Base-by-base conservation (phyloP, 176 grass and related monocot species). In the Elaeis guineensis region DNA sequence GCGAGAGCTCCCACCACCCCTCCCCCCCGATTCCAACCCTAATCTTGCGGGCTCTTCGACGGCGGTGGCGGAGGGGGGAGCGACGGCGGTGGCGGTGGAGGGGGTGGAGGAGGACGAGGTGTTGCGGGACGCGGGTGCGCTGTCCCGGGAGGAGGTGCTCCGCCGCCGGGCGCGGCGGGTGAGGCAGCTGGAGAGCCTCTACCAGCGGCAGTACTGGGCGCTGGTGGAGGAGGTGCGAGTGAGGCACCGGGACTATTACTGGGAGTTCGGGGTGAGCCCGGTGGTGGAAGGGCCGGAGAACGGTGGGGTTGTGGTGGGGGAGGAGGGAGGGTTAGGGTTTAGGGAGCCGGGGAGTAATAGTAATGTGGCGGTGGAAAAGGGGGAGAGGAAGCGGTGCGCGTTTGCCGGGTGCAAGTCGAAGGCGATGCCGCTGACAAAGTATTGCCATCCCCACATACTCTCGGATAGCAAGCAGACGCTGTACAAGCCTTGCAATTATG, bases 371-470 rank as follows among this genome's bases (percentile, higher is more conserved):
- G 35, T 12, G 35, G 32, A 35, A 4, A 44, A 44, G 35, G 35
- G 35, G 35, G 35, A 44, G 35, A 44, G 35, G 35, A 44, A 44
- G 9, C 35, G 35, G 35, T 44, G 35, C 35, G 35, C 35, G 7
- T 44, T 44, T 11, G 2, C 35, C 2, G 35, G 35, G 1, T 44
- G 35, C 11, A 44, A 44, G 35, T 3, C 35, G 35, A 44, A 12
- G 35, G 35, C 94, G 25, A 98, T 98, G 94, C 68, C 84, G 21
- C 75, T 91, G 71, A 79, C 88, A 4, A 80, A 23, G 69, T 98
- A 54, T 59, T 98, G 94, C 23, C 87, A 92, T 74, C 69, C 72
- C 23, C 94, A 98, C 80, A 89, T 98, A 49, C 80, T 98, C 21
- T 77, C 64, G 0, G 88, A 98, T 55, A 67, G 25, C 1, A 86